Evolutionary conservation across 2,329 filamentous ascomycete species (phyloP), one percentile per base, ranked within the genome.

Genomic region (Ophiostoma sp.): DNA sequence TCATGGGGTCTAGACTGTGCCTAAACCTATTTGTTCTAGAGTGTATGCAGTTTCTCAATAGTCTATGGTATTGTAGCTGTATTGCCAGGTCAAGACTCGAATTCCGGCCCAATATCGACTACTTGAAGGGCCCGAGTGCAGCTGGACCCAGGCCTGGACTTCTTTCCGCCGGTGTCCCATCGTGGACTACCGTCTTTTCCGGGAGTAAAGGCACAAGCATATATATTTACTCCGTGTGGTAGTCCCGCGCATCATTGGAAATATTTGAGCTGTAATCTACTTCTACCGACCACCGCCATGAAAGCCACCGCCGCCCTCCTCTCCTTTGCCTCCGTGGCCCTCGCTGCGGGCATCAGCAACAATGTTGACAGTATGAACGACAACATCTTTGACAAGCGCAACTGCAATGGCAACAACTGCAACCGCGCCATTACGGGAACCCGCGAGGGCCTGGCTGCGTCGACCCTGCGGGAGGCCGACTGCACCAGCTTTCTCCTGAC

Each of bases 341-440:
- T 82, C 68, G 82, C 81, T 72, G 70, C 63, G 45, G 68, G 69
- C 72, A 61, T 15, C 61, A 78, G 15, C 36, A 5, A 4, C 70
- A 31, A 39, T 31, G 7, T 22, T 36, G 9, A 66, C 36, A 55
- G 22, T 19, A n/a, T n/a, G n/a, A 9, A 19, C 36, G 39, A n/a
- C 12, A 42, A 78, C 77, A 78, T 80, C 71, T 73, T 84, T 45
- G 79, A 82, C 73, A 76, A 78, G 75, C 82, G 82, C 74, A 76
- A 75, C 73, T 84, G 82, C 78, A 75, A 79, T 74, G 82, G 81
- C 77, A 83, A 85, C 81, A 85, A 85, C 81, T 85, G 84, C 80
- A 83, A 83, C 79, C 82, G 83, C 68, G 82, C 83, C 74, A 81
- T 85, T 74, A 85, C 83, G 57, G 83, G 83, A 73, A 85, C 83